Conservation (phyloP, 441 rosid species). For the Macaranga tanarius region DNA sequence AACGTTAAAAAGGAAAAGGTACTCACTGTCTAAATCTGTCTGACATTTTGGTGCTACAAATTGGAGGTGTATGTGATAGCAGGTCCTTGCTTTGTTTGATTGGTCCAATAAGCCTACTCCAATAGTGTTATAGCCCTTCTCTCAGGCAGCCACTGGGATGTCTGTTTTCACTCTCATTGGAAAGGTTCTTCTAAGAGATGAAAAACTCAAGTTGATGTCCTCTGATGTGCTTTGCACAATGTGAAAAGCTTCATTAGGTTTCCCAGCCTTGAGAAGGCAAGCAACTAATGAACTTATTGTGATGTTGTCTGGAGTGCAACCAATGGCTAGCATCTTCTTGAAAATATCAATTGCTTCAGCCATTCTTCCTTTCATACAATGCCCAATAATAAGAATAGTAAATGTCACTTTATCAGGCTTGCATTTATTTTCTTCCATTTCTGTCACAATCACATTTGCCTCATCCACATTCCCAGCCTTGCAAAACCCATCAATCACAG, state of each 20-base stretch:
- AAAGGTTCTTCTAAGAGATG: conserved; percentile 33
- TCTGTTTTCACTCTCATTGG: conserved; percentile 35
- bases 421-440: conserved; percentile 75
- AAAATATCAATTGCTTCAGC: conserved; percentile 66
- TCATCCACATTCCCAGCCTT: conserved; percentile 85
- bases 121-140: conserved; percentile 15
- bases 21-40: conserved; percentile 26
- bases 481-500: conserved; percentile 87
- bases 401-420: conserved; percentile 79
- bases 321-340: conserved; percentile 68
- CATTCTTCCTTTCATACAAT: conserved; percentile 90
- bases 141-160: conserved; percentile 54
- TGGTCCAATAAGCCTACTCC: conserved; percentile 10
- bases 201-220: conserved; percentile 34
- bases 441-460: conserved; percentile 59
- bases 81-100: conserved; percentile 1
- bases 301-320: conserved; percentile 70
- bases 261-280: conserved; percentile 84
- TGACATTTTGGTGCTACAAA: conserved; percentile 5
- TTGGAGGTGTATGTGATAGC: conserved; percentile 20
- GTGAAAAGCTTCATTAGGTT: conserved; percentile 67
- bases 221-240: conserved; percentile 39
- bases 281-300: conserved; percentile 60
- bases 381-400: conserved; percentile 85
- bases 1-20: not conserved